A percentile compares a stretch with the other conserved stretches of the same genome.
These are phyloP conservation scores for Zea mays DNA, from an alignment of 176 grass and related monocot species.

Conservation along the genomic window DNA sequence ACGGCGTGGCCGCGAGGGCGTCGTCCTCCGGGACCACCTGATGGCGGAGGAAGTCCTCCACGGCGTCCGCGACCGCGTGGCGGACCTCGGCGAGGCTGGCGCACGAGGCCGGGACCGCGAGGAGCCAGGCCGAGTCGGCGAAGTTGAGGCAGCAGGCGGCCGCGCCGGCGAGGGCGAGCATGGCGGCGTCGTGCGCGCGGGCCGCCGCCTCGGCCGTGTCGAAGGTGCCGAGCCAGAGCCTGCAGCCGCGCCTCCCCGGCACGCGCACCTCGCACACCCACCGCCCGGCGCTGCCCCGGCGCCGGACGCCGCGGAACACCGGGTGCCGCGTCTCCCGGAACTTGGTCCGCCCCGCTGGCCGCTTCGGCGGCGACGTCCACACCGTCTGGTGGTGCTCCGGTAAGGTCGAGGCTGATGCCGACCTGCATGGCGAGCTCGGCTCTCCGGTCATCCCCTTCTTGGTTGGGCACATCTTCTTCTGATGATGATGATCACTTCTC, in stretches of 20 bases:
- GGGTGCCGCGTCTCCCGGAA: slow-evolving; percentile 63
- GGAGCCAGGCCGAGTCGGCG: slow-evolving; percentile 15
- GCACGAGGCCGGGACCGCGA: slow-evolving; percentile 14
- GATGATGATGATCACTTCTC: background rate
- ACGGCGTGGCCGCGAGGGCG: background rate
- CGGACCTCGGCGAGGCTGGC: slow-evolving; percentile 26
- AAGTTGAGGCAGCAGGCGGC: slow-evolving; percentile 26
- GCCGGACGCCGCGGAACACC: slow-evolving; percentile 47
- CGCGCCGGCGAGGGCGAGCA: slow-evolving; percentile 35
- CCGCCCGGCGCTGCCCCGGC: slow-evolving; percentile 28
- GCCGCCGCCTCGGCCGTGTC: slow-evolving; percentile 57
- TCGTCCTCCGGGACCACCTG: background rate
- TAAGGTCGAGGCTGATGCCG: background rate
- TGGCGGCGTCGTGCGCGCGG: slow-evolving; percentile 53
- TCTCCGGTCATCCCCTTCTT: slow-evolving; percentile 40
- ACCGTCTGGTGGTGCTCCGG: slow-evolving; percentile 23
- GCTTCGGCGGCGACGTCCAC: slow-evolving; percentile 23
- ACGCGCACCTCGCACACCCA: slow-evolving; percentile 53
- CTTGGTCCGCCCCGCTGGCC: slow-evolving; percentile 33
- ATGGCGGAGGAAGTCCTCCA: slow-evolving; percentile 14
- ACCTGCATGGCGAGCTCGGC: slow-evolving; percentile 3
- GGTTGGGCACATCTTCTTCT: slow-evolving; percentile 20
- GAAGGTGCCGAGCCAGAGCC: slow-evolving; percentile 87
- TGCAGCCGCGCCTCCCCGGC: slow-evolving; percentile 14
- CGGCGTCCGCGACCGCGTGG: slow-evolving; percentile 28